Conservation (phyloP, 352 stramenopile species). For the Globisporangium carolinianum region DNA sequence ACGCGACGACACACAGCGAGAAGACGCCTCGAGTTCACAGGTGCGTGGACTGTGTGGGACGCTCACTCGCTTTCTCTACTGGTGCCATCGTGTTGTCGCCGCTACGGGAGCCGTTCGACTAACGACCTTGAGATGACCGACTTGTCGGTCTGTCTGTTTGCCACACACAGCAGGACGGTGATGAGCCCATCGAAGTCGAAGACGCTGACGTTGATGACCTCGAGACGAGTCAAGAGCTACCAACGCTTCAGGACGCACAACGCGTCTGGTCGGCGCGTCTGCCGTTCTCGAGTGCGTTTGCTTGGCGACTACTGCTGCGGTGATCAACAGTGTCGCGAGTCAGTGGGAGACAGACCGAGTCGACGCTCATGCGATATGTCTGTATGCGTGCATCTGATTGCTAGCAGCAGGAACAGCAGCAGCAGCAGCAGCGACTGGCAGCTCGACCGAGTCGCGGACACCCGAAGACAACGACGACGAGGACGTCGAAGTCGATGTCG, state of each 20-base stretch:
- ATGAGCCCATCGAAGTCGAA: neutral
- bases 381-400: slow-evolving; percentile 1
- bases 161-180: neutral
- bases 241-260: slow-evolving; percentile 9
- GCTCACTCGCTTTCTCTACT: no score
- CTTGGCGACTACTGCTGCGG: neutral
- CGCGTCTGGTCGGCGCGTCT: slow-evolving; percentile 23
- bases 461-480: neutral
- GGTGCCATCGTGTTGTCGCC: no score
- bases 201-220: neutral
- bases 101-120: no score
- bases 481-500: neutral
- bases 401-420: neutral
- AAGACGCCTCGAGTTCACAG: neutral
- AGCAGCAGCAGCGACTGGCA: neutral
- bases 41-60: neutral
- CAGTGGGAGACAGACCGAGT: no score
- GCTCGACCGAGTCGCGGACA: neutral
- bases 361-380: no score
- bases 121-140: no score
- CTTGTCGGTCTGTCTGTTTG: no score
- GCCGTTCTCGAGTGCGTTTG: slow-evolving; percentile 12
- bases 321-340: neutral
- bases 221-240: slow-evolving; percentile 3
- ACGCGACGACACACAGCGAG: no score